Conservation (phyloP, 2,329 filamentous ascomycete genomes). For the Talaromyces funiculosus region DNA sequence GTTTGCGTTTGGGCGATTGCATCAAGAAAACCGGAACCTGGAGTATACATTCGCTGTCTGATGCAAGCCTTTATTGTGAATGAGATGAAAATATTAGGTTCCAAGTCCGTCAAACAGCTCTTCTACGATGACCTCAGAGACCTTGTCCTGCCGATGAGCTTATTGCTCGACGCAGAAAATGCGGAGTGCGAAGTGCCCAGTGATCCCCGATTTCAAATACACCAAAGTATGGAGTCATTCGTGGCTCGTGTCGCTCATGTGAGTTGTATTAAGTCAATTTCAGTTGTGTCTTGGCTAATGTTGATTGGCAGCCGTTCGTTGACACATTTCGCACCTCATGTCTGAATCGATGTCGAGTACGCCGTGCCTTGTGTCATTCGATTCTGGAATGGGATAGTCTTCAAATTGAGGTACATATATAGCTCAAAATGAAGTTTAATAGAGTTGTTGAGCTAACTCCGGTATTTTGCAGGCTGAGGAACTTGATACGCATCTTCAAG, state of each 20-base stretch:
- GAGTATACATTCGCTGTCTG: slow-evolving; percentile 75
- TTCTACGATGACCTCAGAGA: slow-evolving; percentile 77
- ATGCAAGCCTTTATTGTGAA: slow-evolving; percentile 71
- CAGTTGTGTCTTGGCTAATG: slow-evolving; percentile 17
- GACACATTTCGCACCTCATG: slow-evolving; percentile 80
- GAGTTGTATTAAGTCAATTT: slow-evolving; percentile 7
- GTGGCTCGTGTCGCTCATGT: slow-evolving; percentile 49
- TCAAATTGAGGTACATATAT: slow-evolving; percentile 60
- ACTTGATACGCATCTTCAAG: slow-evolving; percentile 63
- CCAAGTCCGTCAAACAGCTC: slow-evolving; percentile 65
- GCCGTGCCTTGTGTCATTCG: slow-evolving; percentile 82
- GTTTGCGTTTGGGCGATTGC: slow-evolving; percentile 71
- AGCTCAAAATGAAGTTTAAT: background rate
- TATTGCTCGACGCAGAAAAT: slow-evolving; percentile 66
- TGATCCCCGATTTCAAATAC: slow-evolving; percentile 68
- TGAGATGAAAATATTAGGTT: slow-evolving; percentile 63
- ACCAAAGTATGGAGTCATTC: slow-evolving; percentile 67
- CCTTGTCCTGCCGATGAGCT: slow-evolving; percentile 65
- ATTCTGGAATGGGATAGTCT: slow-evolving; percentile 78
- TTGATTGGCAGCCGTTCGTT: slow-evolving; percentile 58
- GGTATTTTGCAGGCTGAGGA: slow-evolving; percentile 51
- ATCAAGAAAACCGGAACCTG: slow-evolving; percentile 72
- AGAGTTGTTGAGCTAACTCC: background rate
- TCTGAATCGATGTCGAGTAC: slow-evolving; percentile 82
- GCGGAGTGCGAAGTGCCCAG: slow-evolving; percentile 69